Base-by-base conservation (phyloP, 106 monocot species). In the Allium cepa region DNA sequence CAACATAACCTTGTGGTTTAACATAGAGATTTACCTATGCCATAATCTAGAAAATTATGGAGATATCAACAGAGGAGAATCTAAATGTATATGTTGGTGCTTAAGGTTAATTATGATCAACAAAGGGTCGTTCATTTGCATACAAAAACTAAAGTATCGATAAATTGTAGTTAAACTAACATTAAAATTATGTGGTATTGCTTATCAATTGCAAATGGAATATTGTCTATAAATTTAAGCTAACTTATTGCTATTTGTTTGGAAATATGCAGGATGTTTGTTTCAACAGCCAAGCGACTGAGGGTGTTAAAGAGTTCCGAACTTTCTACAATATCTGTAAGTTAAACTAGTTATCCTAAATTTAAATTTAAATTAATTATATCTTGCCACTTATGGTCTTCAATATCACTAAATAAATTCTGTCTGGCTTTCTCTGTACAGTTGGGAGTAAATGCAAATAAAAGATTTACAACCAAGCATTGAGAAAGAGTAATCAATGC, bases 231-330 rank as follows among this genome's bases (percentile, higher is more conserved):
- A 36, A 12, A 62, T 45, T 11, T 12, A 36, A 36, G 46, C 10
- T 36, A 1, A 62, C 11, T 15, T 62, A 17, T 11, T 65, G 46
- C 0, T 17, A 65, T 22, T 67, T 67, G 11, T 53, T 17, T 15
- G 68, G 26, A 45, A 55, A 17, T 65, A n/a, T 76, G 73, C 78
- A 94, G 94, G 11, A 79, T 94, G 85, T 94, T 90, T 75, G 68
- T 91, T 53, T 78, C 87, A 0, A 82, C 75, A 1, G 90, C 75
- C 57, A 94, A 79, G 69, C 79, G 90, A 60, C 61, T 94, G 66
- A 85, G 94, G 57, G 87, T 94, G 66, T 47, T 91, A 50, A 94
- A 83, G 72, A 94, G 74, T 22, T 85, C 90, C 4, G 88, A 91
- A 14, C 75, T 95, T 27, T 75, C 94, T 47, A 57, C 67, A 4